Base-by-base conservation (phyloP, 306 rosid species). In the Hylodesmum podocarpum region DNA sequence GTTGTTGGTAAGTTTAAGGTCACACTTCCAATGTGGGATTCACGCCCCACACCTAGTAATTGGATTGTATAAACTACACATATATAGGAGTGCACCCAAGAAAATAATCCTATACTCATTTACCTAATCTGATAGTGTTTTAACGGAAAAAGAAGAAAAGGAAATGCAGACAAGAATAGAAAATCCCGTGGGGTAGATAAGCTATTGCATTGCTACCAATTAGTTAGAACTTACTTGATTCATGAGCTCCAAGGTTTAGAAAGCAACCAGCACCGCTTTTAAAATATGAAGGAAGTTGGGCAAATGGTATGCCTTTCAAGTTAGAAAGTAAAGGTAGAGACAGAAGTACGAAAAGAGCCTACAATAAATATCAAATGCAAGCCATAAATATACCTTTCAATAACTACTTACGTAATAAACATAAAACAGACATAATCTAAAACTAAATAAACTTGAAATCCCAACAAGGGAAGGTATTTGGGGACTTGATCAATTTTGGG, bases 321-420 rank as follows among this genome's bases (percentile, higher is more conserved):
- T 87, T 84, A 41, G 94, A 88, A 66, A 94, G 88, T 15, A 90
- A 72, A 59, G 98, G 98, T 46, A 94, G 89, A 70, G 89, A 81
- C 58, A 91, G 85, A 70, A 94, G 81, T 21, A 91, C 83, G 73
- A 94, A 94, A 77, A 91, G 88, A 43, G 97, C 97, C 98, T 91
- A 70, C 87, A 33, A 25, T 31, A 64, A 11, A 76, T 57, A 46
- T 82, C 62, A 66, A 5, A 79, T 69, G 68, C 24, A 39, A 57
- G 61, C 34, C 70, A 55, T 22, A 73, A 65, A 41, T 46, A 77
- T 40, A 76, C 40, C 36, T 11, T 14, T 43, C 8, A 39, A 51
- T 61, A 19, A 41, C 22, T 27, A 53, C 44, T 71, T 40, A 63
- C 36, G 75, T 58, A 44, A 72, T 49, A 76, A 54, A 44, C 63